These are phyloP conservation scores for Ogataea degrootiae DNA, from an alignment of 805 yeast genomes.

Conservation along the genomic window DNA sequence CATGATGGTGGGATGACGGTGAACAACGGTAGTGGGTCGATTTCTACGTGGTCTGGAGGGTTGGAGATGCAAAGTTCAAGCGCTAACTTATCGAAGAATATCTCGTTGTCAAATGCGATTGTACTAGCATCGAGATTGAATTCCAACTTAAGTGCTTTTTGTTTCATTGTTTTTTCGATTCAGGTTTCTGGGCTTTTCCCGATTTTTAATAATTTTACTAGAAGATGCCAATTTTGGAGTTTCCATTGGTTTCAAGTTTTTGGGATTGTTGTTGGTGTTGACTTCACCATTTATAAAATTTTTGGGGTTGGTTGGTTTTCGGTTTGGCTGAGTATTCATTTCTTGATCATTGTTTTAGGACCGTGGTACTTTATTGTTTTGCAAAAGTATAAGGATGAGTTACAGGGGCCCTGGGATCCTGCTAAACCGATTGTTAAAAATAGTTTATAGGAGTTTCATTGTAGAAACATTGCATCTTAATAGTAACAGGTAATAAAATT, in stretches of 20 bases:
- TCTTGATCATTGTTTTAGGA: slow-evolving; percentile 46
- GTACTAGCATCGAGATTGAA: slow-evolving; percentile 84
- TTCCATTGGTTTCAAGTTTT: slow-evolving; percentile 30
- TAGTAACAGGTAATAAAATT: too few species aligned
- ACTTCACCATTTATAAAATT: slow-evolving; percentile 30
- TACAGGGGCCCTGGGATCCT: slow-evolving; percentile 92
- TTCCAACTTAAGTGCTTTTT: slow-evolving; percentile 72
- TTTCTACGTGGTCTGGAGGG: not conserved
- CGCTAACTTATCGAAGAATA: slow-evolving; percentile 72
- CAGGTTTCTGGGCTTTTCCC: slow-evolving; percentile 73
- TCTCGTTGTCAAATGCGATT: slow-evolving; percentile 79
- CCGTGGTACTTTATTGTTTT: slow-evolving; percentile 69
- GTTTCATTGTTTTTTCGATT: slow-evolving; percentile 71
- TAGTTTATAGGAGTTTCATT: slow-evolving; percentile 3
- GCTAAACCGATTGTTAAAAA: slow-evolving; percentile 64
- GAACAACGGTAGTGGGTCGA: too few species aligned
- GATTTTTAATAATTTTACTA: slow-evolving; percentile 55
- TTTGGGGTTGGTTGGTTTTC: slow-evolving; percentile 38
- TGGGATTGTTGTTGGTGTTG: slow-evolving; percentile 28
- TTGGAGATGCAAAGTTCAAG: slow-evolving; percentile 19
- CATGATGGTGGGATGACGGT: not conserved
- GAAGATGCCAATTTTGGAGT: slow-evolving; percentile 33
- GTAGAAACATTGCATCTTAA: too few species aligned
- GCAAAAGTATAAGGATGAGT: slow-evolving; percentile 77
- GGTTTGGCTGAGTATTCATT: slow-evolving; percentile 48